These are phyloP conservation scores for Coffea canephora DNA, from an alignment of 257 asterid species.

Conservation along the genomic window DNA sequence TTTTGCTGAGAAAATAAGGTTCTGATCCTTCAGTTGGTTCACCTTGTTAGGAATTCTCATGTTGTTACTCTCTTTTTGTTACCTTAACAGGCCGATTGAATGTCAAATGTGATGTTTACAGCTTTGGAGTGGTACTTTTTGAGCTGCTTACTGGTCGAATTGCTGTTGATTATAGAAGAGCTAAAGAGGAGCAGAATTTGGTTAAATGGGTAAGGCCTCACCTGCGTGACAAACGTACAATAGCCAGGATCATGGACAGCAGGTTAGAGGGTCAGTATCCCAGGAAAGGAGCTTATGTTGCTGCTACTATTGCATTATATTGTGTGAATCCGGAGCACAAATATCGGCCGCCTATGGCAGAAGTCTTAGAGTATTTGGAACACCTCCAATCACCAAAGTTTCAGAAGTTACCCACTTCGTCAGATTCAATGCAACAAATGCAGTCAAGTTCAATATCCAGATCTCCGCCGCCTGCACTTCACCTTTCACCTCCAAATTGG, in stretches of 20 bases:
- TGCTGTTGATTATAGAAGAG: slow-evolving; percentile 25
- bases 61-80: neutral
- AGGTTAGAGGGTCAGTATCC: slow-evolving; percentile 42
- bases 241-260: slow-evolving; percentile 35
- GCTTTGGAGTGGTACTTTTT: slow-evolving; percentile 44
- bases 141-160: slow-evolving; percentile 41
- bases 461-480: neutral
- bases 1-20: neutral
- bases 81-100: slow-evolving; percentile 32
- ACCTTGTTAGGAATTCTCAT: neutral
- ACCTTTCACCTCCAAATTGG: neutral
- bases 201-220: slow-evolving; percentile 37
- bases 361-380: slow-evolving; percentile 28
- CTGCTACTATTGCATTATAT: slow-evolving; percentile 34
- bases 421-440: neutral
- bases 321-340: slow-evolving; percentile 32
- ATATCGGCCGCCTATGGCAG: slow-evolving; percentile 35
- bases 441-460: neutral
- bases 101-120: slow-evolving; percentile 36
- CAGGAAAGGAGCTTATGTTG: slow-evolving; percentile 28
- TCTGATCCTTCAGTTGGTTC: neutral
- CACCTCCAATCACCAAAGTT: slow-evolving; percentile 24
- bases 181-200: slow-evolving; percentile 23
- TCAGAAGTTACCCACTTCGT: neutral
- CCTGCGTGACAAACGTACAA: slow-evolving; percentile 26